These are phyloP conservation scores for Ogataea pilisensis DNA, from an alignment of 805 yeast genomes.

Conservation along the genomic window DNA sequence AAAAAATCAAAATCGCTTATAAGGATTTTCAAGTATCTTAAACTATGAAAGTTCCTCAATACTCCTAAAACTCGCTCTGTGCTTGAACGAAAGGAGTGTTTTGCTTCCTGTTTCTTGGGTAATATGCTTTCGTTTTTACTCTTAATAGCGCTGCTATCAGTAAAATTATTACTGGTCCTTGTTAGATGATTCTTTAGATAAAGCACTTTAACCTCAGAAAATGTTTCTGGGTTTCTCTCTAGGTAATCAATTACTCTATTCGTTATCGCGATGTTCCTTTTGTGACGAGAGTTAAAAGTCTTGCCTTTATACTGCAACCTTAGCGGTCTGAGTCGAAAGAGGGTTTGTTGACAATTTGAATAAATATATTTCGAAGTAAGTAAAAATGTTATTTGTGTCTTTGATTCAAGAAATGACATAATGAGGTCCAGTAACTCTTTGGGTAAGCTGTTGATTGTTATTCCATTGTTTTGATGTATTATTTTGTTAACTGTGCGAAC, in stretches of 20 bases:
- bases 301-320: conserved; percentile 13
- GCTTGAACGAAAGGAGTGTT: neutral
- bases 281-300: conserved; percentile 2
- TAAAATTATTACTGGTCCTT: too few species aligned
- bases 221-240: conserved; percentile 10
- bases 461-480: neutral
- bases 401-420: conserved; percentile 7
- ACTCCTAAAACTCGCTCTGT: neutral
- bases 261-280: conserved; percentile 9
- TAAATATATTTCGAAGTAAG: conserved; percentile 17
- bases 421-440: conserved; percentile 24
- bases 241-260: conserved; percentile 8
- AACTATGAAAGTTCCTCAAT: neutral
- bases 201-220: conserved; percentile 12
- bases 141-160: too few species aligned
- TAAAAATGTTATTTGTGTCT: conserved; percentile 16
- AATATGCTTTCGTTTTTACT: too few species aligned
- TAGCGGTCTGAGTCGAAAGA: conserved; percentile 17
- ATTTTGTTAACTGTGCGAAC: too few species aligned
- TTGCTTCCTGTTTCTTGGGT: too few species aligned
- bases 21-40: conserved; percentile 16
- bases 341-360: conserved; percentile 15
- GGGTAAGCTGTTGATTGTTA: conserved; percentile 16
- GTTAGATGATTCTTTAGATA: conserved; percentile 10
- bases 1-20: conserved; percentile 8